Percentiles rank a stretch among this genome's conserved stretches.
phyloP scores from a whole-genome alignment of 2,329 filamentous ascomycete species.

The Penicillium sp. region DNA sequence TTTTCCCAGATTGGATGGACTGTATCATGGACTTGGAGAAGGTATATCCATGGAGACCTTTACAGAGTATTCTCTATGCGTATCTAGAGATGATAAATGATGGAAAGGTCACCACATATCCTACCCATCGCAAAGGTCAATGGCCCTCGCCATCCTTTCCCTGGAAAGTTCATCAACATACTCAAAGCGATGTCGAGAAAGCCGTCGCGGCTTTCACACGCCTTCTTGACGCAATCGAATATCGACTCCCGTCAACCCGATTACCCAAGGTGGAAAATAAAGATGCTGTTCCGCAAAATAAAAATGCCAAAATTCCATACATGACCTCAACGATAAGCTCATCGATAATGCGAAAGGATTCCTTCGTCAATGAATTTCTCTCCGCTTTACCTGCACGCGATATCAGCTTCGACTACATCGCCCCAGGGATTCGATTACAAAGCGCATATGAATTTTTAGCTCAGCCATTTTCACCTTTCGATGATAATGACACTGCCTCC shows the following conservation, averaged over 20 bases:
- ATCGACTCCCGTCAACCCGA: conserved; percentile 1
- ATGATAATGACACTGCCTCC: neutral
- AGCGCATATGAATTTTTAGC: conserved; percentile 10
- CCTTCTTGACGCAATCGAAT: conserved; percentile 9
- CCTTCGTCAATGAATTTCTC: conserved; percentile 6
- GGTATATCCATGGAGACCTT: conserved; percentile 9
- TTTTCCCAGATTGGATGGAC: conserved; percentile 9
- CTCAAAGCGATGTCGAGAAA: neutral
- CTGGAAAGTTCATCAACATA: conserved; percentile 7
- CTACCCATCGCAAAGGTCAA: neutral
- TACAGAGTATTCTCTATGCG: conserved; percentile 7
- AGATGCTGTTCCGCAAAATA: too few relatives aligned
- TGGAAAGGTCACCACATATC: conserved; percentile 12
- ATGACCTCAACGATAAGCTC: neutral
- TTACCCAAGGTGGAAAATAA: too few relatives aligned
- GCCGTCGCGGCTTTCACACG: conserved; percentile 4
- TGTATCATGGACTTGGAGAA: neutral
- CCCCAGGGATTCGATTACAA: conserved; percentile 21
- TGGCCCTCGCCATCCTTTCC: neutral
- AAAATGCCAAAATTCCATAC: too few relatives aligned
- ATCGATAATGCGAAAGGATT: neutral
- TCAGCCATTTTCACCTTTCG: conserved; percentile 9
- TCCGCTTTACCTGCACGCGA: conserved; percentile 5
- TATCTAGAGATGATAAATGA: conserved; percentile 12
- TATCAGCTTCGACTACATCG: conserved; percentile 20